These are phyloP conservation scores for Globisporangium perplexum DNA, from an alignment of 352 stramenopile genomes.

Conservation along the genomic window DNA sequence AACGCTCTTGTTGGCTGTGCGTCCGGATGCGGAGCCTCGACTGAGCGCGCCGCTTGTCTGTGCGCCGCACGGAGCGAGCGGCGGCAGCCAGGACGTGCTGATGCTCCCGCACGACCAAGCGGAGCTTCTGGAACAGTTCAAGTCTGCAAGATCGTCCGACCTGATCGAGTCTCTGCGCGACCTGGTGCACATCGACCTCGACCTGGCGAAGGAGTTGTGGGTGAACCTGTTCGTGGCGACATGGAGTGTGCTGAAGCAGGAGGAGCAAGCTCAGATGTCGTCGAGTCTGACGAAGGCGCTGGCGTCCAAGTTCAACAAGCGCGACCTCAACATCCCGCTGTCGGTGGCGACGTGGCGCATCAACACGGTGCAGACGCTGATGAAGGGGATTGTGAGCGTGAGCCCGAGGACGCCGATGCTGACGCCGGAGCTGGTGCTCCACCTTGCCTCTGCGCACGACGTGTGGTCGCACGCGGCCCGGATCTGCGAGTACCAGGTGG, in stretches of 20 bases:
- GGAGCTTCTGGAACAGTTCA: conserved; percentile 25
- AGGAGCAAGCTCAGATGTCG: conserved; percentile 51
- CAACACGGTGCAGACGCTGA: conserved; percentile 83
- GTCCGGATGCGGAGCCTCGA: conserved; percentile 8
- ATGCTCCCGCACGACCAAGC: neutral
- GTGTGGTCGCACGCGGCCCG: conserved; percentile 68
- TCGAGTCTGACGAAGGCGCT: conserved; percentile 70
- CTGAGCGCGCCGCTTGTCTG: conserved; percentile 10
- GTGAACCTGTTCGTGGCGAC: conserved; percentile 62
- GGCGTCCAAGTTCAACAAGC: conserved; percentile 86
- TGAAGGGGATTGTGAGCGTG: conserved; percentile 69
- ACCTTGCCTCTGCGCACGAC: conserved; percentile 79
- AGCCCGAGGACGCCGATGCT: conserved; percentile 55
- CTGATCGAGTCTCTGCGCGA: conserved; percentile 52
- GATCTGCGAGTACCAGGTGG: conserved; percentile 81
- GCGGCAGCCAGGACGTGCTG: neutral
- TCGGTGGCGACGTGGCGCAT: conserved; percentile 42
- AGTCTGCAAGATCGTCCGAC: conserved; percentile 26
- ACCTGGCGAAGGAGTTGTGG: conserved; percentile 84
- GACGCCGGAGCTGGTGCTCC: conserved; percentile 78
- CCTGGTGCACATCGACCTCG: conserved; percentile 75
- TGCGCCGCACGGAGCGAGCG: neutral
- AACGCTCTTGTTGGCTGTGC: conserved; percentile 52
- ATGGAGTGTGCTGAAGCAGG: conserved; percentile 40
- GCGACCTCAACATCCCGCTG: conserved; percentile 73